These are phyloP conservation scores for Apiospora saccharicola DNA, from an alignment of 2,329 filamentous ascomycete species.

Conservation along the genomic window DNA sequence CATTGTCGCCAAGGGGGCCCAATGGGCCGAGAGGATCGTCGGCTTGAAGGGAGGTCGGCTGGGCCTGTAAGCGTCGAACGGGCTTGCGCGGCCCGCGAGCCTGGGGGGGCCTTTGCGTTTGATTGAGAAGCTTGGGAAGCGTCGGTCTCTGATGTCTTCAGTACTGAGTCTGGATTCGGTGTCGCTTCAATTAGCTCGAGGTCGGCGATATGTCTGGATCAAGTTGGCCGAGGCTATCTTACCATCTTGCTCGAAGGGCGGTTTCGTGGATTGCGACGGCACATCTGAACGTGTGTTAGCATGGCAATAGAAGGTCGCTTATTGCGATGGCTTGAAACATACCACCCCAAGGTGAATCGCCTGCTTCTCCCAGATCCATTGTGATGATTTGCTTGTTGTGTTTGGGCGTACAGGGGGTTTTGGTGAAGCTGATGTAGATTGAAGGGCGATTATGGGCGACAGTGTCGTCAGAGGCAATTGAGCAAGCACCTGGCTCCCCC, in stretches of 20 bases:
- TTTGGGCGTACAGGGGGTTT: background rate
- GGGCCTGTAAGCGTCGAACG: slow-evolving; percentile 70
- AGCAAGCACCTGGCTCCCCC: background rate
- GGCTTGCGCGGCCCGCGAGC: slow-evolving; percentile 40
- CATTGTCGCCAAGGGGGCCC: slow-evolving; percentile 67
- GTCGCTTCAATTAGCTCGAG: background rate
- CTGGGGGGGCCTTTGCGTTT: slow-evolving; percentile 39
- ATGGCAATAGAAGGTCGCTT: slow-evolving; percentile 7
- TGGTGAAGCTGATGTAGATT: slow-evolving; percentile 10
- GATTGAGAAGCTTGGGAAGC: slow-evolving; percentile 42
- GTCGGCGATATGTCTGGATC: background rate
- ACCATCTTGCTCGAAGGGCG: slow-evolving; percentile 39
- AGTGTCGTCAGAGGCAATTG: slow-evolving; percentile 21
- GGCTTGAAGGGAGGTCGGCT: slow-evolving; percentile 80
- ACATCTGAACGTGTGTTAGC: slow-evolving; percentile 43
- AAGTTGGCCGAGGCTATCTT: slow-evolving; percentile 13
- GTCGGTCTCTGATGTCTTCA: slow-evolving; percentile 36
- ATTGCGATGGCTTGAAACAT: slow-evolving; percentile 33
- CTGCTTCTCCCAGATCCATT: slow-evolving; percentile 54
- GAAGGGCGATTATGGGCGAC: slow-evolving; percentile 14
- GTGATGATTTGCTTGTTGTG: slow-evolving; percentile 24
- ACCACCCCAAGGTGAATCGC: slow-evolving; percentile 55
- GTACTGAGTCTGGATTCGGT: slow-evolving; percentile 8
- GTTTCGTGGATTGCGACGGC: slow-evolving; percentile 47
- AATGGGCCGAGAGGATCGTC: slow-evolving; percentile 81